These are phyloP conservation scores for Dinochytrium kinnereticum DNA, from an alignment of 371 early-diverging fungal genomes.

Conservation along the genomic window DNA sequence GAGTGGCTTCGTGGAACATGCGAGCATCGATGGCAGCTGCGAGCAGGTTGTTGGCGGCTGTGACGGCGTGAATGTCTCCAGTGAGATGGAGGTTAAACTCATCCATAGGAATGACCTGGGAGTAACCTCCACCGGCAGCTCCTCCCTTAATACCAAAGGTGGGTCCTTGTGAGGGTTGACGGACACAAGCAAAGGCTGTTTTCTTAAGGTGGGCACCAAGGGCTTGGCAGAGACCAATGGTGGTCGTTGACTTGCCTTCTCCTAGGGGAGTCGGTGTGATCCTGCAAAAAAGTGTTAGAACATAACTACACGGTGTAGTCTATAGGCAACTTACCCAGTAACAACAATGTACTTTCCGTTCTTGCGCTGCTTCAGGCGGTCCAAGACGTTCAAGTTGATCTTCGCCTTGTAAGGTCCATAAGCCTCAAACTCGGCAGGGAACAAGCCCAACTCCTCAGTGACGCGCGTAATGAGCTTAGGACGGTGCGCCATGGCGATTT, in stretches of 20 bases:
- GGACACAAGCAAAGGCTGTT: slow-evolving; percentile 91
- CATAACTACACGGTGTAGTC: neutral
- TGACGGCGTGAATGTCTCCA: slow-evolving; percentile 96
- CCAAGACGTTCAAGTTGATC: slow-evolving; percentile 77
- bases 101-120: slow-evolving; percentile 98
- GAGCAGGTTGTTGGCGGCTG: slow-evolving; percentile 94
- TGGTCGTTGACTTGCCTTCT: slow-evolving; percentile 97
- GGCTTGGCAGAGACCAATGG: slow-evolving; percentile 93
- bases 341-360: slow-evolving; percentile 94
- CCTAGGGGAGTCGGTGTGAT: slow-evolving; percentile 98
- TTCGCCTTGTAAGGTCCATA: slow-evolving; percentile 93
- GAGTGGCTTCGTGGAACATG: slow-evolving; percentile 93
- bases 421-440: slow-evolving; percentile 77
- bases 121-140: slow-evolving; percentile 97
- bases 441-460: slow-evolving; percentile 84
- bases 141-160: slow-evolving; percentile 99
- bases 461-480: slow-evolving; percentile 83
- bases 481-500: slow-evolving; percentile 85
- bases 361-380: slow-evolving; percentile 76
- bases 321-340: slow-evolving; percentile 69
- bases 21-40: slow-evolving; percentile 97
- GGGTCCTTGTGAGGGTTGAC: slow-evolving; percentile 97
- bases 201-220: slow-evolving; percentile 90
- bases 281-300: slow-evolving; percentile 39
- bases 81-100: slow-evolving; percentile 98